Evolutionary conservation across 2,329 filamentous ascomycete genomes (phyloP).

Genomic region (Colletotrichum sp.): DNA sequence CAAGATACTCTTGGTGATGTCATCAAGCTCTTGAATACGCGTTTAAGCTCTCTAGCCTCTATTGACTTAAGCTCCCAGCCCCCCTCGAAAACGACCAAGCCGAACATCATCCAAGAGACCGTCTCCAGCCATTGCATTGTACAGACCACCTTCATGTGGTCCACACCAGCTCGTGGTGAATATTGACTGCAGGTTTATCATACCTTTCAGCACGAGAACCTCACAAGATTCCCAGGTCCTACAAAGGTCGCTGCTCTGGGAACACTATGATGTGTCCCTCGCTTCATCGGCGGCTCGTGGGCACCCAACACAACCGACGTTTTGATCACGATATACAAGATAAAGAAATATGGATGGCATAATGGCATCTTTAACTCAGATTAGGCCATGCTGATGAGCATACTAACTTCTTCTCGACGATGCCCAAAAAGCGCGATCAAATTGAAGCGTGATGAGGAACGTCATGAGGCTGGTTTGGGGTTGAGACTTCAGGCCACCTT

Average conservation of each 20-base stretch:
- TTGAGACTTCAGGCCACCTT: too few species aligned
- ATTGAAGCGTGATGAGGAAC: background rate
- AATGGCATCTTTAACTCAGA: background rate
- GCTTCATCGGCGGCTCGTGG: fast-evolving
- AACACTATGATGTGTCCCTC: background rate
- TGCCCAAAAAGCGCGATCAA: background rate
- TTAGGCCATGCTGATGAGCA: background rate
- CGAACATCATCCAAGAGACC: background rate
- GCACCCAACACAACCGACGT: background rate
- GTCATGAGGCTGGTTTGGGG: background rate
- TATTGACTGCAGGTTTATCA: background rate
- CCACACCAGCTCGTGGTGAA: background rate
- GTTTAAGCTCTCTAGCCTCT: background rate
- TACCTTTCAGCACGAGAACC: background rate
- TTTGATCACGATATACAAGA: background rate
- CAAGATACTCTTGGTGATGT: background rate
- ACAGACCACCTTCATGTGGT: background rate
- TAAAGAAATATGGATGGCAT: background rate
- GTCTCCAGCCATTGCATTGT: background rate
- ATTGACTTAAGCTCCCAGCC: background rate
- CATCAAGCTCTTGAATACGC: fast-evolving
- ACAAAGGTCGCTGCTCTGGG: background rate
- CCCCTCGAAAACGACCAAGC: background rate
- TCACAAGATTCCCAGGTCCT: background rate
- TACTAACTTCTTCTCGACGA: background rate